Evolutionary conservation across 73 alveolate species (phyloP).

Genomic region (Vitrella brassicaformis): DNA sequence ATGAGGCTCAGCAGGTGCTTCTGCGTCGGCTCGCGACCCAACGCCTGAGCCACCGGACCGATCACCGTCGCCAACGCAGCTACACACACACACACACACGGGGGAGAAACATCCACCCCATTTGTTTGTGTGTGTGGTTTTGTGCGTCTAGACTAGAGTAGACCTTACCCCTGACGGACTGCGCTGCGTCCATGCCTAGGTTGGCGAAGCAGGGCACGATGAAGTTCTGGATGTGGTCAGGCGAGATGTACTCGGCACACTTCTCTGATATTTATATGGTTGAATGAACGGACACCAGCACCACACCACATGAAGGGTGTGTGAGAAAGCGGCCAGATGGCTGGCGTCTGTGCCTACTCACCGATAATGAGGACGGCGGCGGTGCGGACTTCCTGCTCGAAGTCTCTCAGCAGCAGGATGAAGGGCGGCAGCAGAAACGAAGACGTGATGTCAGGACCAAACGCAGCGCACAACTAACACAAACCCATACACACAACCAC

Average conservation of each 20-base stretch:
- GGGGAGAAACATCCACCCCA: no score
- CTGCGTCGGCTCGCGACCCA: conserved; percentile 31
- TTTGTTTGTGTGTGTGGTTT: no score
- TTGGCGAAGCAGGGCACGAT: conserved; percentile 16
- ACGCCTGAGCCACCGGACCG: conserved; percentile 31
- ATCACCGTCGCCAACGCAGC: conserved; percentile 13
- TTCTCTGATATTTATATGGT: no score
- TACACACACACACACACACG: background rate
- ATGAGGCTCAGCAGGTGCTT: conserved; percentile 19
- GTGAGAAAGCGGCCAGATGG: no score
- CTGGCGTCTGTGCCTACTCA: no score
- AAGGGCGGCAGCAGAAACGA: conserved; percentile 25
- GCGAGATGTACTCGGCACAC: no score
- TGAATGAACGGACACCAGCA: no score
- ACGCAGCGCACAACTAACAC: conserved; percentile 31
- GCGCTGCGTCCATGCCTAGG: conserved; percentile 30
- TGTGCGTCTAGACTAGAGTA: no score
- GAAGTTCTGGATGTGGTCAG: background rate
- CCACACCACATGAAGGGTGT: no score
- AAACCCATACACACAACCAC: no score
- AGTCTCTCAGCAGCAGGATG: conserved; percentile 25
- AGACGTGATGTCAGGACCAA: conserved; percentile 30
- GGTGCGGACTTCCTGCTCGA: conserved; percentile 32
- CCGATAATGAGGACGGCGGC: conserved; percentile 30
- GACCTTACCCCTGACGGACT: conserved; percentile 38